Conservation (phyloP, 768 basidiomycete species). For the Mycena floridula region DNA sequence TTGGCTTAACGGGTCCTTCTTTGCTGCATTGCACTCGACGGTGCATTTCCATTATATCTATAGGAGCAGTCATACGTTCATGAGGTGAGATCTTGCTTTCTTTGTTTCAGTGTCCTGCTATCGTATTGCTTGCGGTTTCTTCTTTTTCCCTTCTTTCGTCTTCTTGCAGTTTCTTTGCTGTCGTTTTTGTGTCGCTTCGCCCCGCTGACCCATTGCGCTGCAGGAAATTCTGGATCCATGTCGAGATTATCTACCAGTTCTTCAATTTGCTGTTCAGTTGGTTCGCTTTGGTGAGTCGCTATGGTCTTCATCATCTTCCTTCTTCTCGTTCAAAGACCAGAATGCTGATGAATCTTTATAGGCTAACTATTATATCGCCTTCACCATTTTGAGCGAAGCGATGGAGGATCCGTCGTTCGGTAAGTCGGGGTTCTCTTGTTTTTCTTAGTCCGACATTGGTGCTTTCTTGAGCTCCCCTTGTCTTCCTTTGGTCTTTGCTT, state of each 20-base stretch:
- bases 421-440: no score
- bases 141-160: no score
- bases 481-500: no score
- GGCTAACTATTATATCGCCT: slow-evolving; percentile 92
- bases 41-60: slow-evolving; percentile 96
- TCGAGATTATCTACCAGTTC: slow-evolving; percentile 87
- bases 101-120: no score
- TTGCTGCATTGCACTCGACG: slow-evolving; percentile 88
- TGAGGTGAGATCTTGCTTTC: no score
- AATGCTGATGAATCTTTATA: slow-evolving; percentile 15
- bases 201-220: no score
- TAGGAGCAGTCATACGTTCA: slow-evolving; percentile 74
- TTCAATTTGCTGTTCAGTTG: slow-evolving; percentile 92
- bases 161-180: no score
- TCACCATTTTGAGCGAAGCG: slow-evolving; percentile 68
- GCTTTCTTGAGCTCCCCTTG: no score
- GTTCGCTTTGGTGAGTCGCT: slow-evolving; percentile 67
- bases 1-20: slow-evolving; percentile 98
- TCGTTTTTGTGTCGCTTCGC: no score
- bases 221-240: slow-evolving; percentile 93
- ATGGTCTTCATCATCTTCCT: slow-evolving; percentile 1
- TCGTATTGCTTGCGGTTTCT: no score
- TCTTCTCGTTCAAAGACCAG: not conserved
- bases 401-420: slow-evolving; percentile 61
- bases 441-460: no score